Conservation (phyloP, 2,329 filamentous ascomycete genomes). For the Neopestalotiopsis rosae region DNA sequence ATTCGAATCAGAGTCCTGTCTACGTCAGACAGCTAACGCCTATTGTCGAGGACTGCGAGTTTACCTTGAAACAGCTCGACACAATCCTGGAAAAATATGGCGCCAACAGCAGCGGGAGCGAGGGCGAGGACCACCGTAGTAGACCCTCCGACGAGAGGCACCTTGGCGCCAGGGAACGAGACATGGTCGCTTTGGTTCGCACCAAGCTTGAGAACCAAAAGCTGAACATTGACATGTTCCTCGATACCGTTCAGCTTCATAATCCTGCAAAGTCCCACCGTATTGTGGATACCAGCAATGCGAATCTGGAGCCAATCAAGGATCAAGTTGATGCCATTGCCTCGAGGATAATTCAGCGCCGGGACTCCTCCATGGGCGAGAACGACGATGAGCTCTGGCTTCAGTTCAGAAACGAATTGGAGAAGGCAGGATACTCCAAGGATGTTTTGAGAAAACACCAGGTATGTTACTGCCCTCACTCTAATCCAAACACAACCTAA, state of each 20-base stretch:
- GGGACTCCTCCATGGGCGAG: slow-evolving; percentile 43
- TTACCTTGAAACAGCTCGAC: slow-evolving; percentile 60
- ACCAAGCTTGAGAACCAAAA: slow-evolving; percentile 57
- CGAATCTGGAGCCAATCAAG: slow-evolving; percentile 59
- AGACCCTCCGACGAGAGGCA: slow-evolving; percentile 28
- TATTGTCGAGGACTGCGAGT: slow-evolving; percentile 61
- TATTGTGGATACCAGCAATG: slow-evolving; percentile 42
- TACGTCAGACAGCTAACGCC: slow-evolving; percentile 56
- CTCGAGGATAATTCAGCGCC: slow-evolving; percentile 51
- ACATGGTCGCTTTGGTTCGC: slow-evolving; percentile 48
- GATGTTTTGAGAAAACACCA: slow-evolving; percentile 62
- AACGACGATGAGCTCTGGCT: slow-evolving; percentile 61
- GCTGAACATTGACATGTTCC: slow-evolving; percentile 58
- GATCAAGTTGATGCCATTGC: slow-evolving; percentile 66
- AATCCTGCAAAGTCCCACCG: slow-evolving; percentile 46
- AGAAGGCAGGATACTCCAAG: slow-evolving; percentile 62
- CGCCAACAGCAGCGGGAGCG: slow-evolving; percentile 24
- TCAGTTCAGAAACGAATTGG: slow-evolving; percentile 62
- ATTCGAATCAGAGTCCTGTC: slow-evolving; percentile 44
- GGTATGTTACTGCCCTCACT: slow-evolving; percentile 44
- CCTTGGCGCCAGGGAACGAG: slow-evolving; percentile 41
- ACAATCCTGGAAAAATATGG: slow-evolving; percentile 55
- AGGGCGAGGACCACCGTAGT: slow-evolving; percentile 28
- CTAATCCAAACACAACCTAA: slow-evolving; percentile 11
- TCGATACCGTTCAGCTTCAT: slow-evolving; percentile 62